A percentile compares a stretch with the other conserved stretches of the same genome.
These are phyloP conservation scores for Amylostereum chailletii DNA, from an alignment of 1,284 basidiomycete species.

Conservation along the genomic window DNA sequence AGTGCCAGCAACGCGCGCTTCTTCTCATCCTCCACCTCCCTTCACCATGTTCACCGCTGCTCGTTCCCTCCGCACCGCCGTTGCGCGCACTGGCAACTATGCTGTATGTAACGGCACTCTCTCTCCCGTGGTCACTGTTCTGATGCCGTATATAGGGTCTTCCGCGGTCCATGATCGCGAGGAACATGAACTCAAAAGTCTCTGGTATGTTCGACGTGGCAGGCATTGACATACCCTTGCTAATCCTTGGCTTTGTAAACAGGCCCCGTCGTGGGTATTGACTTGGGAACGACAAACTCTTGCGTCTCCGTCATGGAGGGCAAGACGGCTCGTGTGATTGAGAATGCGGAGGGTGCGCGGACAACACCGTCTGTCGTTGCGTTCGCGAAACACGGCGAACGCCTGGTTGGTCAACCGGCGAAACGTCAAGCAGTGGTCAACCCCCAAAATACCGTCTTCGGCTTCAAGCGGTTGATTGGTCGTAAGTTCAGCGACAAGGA, in stretches of 20 bases:
- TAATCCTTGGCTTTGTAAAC: constrained; percentile 1
- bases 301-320: constrained; percentile 97
- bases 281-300: constrained; percentile 85
- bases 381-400: constrained; percentile 93
- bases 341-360: constrained; percentile 95
- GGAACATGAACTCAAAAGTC: constrained; percentile 81
- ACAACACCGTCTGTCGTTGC: constrained; percentile 98
- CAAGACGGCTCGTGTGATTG: constrained; percentile 89
- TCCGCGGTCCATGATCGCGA: constrained; percentile 61
- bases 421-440: constrained; percentile 98
- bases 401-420: constrained; percentile 91
- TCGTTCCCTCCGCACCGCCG: constrained; percentile 50
- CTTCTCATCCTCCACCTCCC: constrained; percentile 26
- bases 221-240: not conserved
- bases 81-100: constrained; percentile 55
- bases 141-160: constrained; percentile 36
- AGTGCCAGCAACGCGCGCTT: too few species aligned
- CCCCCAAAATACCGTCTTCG: constrained; percentile 89
- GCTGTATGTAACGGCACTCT: constrained; percentile 35
- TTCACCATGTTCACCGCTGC: constrained; percentile 58
- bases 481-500: constrained; percentile 91
- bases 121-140: not conserved
- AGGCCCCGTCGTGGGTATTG: constrained; percentile 81
- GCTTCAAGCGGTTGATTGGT: constrained; percentile 96
- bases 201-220: constrained; percentile 35